Evolutionary conservation across 2,329 filamentous ascomycete genomes (phyloP), one percentile per base, ranked within the genome.

Genomic region (Cercospora sp.): DNA sequence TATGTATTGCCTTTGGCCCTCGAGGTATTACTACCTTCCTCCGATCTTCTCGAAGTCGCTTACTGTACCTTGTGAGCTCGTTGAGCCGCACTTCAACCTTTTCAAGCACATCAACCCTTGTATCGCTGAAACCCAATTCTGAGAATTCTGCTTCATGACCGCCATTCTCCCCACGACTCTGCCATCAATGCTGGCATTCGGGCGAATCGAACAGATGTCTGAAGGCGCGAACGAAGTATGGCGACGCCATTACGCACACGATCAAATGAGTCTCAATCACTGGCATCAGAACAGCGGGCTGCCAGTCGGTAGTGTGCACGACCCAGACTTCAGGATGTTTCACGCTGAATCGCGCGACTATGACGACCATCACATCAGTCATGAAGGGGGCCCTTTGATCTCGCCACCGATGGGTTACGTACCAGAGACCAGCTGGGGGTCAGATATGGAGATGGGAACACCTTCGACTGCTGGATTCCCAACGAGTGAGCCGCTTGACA

Each of bases 401-500:
- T 74, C 74, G 5, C 70, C 74, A 26, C 67, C 67, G 48, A 71
- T 73, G 65, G 65, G 68, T 39, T 76, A 74, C 42, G 67, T 70
- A n/a, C 69, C 66, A 12, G 74, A 76, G 16, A 63, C 70, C 18
- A 69, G 65, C 42, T 74, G 72, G 74, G 69, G 64, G 12, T 73
- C 72, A 4, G 75, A 77, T 59, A 71, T 76, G 63, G 76, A 76
- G 31, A 73, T 77, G 66, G 69, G 65, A 48, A 75, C 76, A 36
- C 75, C 76, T 9, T 74, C 75, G 9, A 72, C 71, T 39, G 68
- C 70, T 63, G 68, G 66, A 8, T 74, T 73, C 57, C 69, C 73
- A 9, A 64, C 23, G 23, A 67, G 66, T 60, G 72, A 73, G 23
- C 65, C 62, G 45, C 60, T 72, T 9, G 73, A 75, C 61, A 70